Conservation (phyloP, 768 basidiomycete species). For the Chalciporus pseudorubinellus region DNA sequence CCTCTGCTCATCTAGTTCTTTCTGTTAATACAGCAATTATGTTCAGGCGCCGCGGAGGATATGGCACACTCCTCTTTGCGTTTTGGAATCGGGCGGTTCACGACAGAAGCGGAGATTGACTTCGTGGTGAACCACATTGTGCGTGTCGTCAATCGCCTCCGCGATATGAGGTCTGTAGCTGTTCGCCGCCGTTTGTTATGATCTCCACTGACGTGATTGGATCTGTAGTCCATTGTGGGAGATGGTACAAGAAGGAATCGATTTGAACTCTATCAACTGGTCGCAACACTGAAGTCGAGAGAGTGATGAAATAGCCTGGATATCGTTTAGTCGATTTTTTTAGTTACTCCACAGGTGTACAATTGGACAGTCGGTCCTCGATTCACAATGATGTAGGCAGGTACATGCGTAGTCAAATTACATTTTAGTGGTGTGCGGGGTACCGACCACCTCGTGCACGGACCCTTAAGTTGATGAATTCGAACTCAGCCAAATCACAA, state of each 20-base stretch:
- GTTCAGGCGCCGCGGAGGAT: constrained; percentile 87
- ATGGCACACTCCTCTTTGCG: constrained; percentile 98
- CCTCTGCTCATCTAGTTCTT: constrained; percentile 10
- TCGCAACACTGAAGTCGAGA: constrained; percentile 49
- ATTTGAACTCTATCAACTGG: constrained; percentile 94
- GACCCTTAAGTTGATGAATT: constrained; percentile 31
- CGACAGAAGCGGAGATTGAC: constrained; percentile 95
- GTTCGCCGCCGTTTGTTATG: background rate
- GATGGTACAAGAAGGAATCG: constrained; percentile 99
- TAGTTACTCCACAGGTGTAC: constrained; percentile 14
- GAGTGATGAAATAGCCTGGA: background rate
- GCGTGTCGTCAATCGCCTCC: constrained; percentile 77
- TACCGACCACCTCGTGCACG: constrained; percentile 23
- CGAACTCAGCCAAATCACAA: constrained; percentile 31
- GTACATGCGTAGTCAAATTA: no score
- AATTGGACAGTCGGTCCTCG: background rate
- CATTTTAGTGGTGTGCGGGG: constrained; percentile 16
- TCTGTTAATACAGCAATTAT: background rate
- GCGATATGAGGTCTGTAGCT: constrained; percentile 82
- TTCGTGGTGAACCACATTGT: constrained; percentile 89
- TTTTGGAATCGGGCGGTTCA: constrained; percentile 97
- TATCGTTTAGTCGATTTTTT: constrained; percentile 7
- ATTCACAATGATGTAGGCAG: no score
- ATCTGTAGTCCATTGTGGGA: constrained; percentile 87
- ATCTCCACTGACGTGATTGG: constrained; percentile 10